Evolutionary conservation across 805 yeast genomes (phyloP), one percentile per base, ranked within the genome.

Genomic region (Nakazawaea ambrosiae): DNA sequence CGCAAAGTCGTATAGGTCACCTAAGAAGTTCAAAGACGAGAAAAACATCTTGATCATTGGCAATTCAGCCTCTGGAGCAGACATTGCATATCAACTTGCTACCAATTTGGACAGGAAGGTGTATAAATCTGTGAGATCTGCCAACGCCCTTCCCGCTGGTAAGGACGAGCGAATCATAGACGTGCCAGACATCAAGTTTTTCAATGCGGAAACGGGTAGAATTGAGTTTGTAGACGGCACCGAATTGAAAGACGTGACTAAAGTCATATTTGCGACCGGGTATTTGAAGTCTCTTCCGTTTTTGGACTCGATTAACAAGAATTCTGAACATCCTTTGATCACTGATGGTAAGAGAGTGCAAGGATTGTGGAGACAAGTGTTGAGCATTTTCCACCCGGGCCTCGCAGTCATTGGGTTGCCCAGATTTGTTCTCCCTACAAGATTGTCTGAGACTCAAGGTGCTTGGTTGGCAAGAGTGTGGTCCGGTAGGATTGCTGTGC

Each of bases 1-100:
- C 54, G 68, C 88, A 6, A 76, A 76, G 43, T 56, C 66, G 26
- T 82, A 66, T 49, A 66, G 78, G 39, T 54, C 54, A 15, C 68
- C 77, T 0, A 62, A 61, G 1, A 63, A 61, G 49, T 66, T 51
- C 43, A 47, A 50, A 5, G 56, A 61, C 18, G 55, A 62, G 31
- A 65, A 57, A 23, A 53, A 58, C n/a, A 75, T 79, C 12, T 54
- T 85, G 31, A 68, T 84, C 5, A 73, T 85, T n/a, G 95, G 95
- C 0, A 80, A 77, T 46, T 76, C 80, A 4, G 79, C 89, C 2
- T 75, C 85, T 27, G 94, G 87, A 11, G 68, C 75, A 11, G 95
- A 85, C 49, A 62, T 83, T 29, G 73, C 86, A 2, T 69, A 67
- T 40, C 89, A 82, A 50, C 50, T 79, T 15, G 71, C 78, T 1